Conservation (phyloP, 768 basidiomycete genomes). For the Xerocomus brunneocitrinus region DNA sequence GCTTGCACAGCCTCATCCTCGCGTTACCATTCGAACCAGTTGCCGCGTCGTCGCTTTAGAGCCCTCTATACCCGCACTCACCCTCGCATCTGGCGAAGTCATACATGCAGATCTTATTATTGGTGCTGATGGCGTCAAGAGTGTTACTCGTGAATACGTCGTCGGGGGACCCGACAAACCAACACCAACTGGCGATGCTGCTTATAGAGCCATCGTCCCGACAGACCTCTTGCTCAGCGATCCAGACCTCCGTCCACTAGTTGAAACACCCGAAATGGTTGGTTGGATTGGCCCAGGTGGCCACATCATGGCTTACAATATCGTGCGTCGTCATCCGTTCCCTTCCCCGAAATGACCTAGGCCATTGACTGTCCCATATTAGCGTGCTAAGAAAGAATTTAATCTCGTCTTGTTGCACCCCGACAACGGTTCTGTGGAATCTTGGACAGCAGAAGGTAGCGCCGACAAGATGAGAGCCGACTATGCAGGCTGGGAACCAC, state of each 20-base stretch:
- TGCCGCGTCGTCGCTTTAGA: constrained; percentile 36
- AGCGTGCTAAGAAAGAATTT: constrained; percentile 38
- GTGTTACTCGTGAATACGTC: constrained; percentile 42
- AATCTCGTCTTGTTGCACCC: constrained; percentile 45
- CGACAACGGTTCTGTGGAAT: constrained; percentile 37
- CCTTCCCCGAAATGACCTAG: not conserved
- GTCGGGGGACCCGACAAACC: constrained; percentile 45
- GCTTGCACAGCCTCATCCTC: constrained; percentile 34
- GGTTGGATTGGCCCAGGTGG: constrained; percentile 55
- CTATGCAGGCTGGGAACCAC: constrained; percentile 46
- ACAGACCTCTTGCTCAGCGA: constrained; percentile 43
- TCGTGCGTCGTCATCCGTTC: constrained; percentile 29
- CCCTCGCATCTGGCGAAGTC: constrained; percentile 40
- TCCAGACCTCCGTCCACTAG: constrained; percentile 46
- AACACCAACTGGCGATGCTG: constrained; percentile 57
- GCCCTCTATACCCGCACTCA: constrained; percentile 31
- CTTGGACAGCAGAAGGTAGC: constrained; percentile 42
- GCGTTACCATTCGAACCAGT: constrained; percentile 31
- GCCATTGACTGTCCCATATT: not conserved
- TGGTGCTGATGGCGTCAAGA: constrained; percentile 53
- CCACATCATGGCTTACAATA: constrained; percentile 43
- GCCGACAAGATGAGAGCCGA: constrained; percentile 44
- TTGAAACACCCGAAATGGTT: constrained; percentile 50
- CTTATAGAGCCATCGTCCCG: constrained; percentile 53
- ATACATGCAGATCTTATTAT: constrained; percentile 42